A percentile compares a stretch with the other conserved stretches of the same genome.
Conservation (phyloP, 495 filamentous ascomycete genomes). For the Penicillium cosmopolitanum region DNA sequence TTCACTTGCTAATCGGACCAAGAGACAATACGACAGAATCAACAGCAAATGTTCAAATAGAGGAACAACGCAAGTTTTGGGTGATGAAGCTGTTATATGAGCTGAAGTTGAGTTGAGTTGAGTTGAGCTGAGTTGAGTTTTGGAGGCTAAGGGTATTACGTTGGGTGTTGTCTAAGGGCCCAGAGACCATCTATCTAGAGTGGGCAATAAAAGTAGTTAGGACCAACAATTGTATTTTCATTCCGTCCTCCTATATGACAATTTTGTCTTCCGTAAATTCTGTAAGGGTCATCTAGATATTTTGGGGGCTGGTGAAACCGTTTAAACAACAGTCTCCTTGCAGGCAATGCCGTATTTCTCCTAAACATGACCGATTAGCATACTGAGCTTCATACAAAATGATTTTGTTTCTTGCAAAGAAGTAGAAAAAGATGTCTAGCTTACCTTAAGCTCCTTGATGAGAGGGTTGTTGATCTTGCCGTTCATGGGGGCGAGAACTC, state of each 20-base stretch:
- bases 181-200: not conserved
- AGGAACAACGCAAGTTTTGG: constrained; percentile 17
- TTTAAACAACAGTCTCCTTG: constrained; percentile 7
- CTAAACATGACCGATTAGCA: constrained; percentile 19
- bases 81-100: not conserved
- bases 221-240: constrained; percentile 3
- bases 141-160: not conserved
- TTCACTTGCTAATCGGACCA: not conserved
- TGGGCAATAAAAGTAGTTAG: constrained; percentile 1
- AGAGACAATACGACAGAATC: not conserved
- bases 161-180: not conserved
- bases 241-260: not conserved
- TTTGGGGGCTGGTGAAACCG: not conserved
- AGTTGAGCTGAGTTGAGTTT: constrained; percentile 3
- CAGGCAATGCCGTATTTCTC: constrained; percentile 60
- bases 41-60: constrained; percentile 11
- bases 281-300: not conserved
- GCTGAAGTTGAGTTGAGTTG: not conserved
- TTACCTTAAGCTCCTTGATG: constrained; percentile 59
- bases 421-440: not conserved
- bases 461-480: constrained; percentile 69
- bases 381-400: not conserved
- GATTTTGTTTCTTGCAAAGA: no score
- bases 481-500: constrained; percentile 81
- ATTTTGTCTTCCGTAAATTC: constrained; percentile 5